Evolutionary conservation across 345 rosid genomes (phyloP), one percentile per base, ranked within the genome.

Genomic region (Boechera retrofracta): DNA sequence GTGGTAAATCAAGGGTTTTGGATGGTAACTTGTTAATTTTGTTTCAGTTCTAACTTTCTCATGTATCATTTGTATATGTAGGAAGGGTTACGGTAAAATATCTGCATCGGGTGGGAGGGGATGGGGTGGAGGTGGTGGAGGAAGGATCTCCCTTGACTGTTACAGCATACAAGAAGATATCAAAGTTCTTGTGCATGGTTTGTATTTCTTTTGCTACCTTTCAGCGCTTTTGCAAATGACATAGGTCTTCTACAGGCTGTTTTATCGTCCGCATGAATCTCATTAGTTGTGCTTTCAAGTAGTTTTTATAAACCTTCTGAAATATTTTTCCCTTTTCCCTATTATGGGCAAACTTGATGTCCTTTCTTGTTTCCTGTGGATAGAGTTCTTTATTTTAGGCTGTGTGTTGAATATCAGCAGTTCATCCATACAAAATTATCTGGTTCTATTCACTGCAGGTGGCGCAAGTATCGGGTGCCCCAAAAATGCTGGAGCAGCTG

Each of bases 91-190:
- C 54, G 98, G 98, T 70, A 83, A 66, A 68, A 82, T 95, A 67
- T 90, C 96, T 73, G 93, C 96, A 51, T 89, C 93, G 42, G 99
- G 99, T 62, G 98, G 99, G 52, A 88, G 77, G 41, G 98, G 99
- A 73, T 84, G 88, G 87, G 99, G 96, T 47, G 99, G 99, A 74
- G 99, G 99, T 76, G 96, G 99, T 6, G 99, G 99, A 68, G 98
- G 99, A 82, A 91, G 99, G 84, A 80, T 95, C 64, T 89, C 97
- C 59, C 87, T 95, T 76, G 89, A 91, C 69, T 90, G 97, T 84
- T 95, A 92, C 88, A 91, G 98, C 91, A 88, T 89, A 83, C 98
- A 95, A 78, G 99, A 95, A 87, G 91, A 89, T 75, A 74, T 92
- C 60, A 87, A 82, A 76, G 88, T 95, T 73, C 81, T 91, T 64